These are phyloP conservation scores for Chlorencoelia australis DNA, from an alignment of 2,329 filamentous ascomycete genomes.

Conservation along the genomic window DNA sequence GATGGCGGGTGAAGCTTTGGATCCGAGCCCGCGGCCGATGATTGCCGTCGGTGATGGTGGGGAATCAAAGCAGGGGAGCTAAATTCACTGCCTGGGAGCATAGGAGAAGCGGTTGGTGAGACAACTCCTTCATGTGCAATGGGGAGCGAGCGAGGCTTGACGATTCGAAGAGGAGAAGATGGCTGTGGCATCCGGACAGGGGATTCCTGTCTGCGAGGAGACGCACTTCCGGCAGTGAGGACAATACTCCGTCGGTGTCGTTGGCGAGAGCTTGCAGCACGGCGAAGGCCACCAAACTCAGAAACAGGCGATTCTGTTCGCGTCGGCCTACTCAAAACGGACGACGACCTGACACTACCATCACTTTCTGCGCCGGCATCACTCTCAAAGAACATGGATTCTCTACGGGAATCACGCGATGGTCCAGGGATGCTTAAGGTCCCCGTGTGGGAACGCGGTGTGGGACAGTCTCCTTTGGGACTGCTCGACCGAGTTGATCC, in stretches of 20 bases:
- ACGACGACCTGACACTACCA: constrained; percentile 74
- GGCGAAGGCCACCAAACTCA: constrained; percentile 66
- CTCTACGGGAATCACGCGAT: constrained; percentile 57
- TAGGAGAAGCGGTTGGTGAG: constrained; percentile 84
- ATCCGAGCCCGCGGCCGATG: constrained; percentile 73
- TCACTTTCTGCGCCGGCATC: constrained; percentile 72
- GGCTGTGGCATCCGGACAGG: constrained; percentile 67
- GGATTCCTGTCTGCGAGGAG: constrained; percentile 78
- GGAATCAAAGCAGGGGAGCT: constrained; percentile 58
- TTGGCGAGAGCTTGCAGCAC: constrained; percentile 69
- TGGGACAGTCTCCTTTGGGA: constrained; percentile 72
- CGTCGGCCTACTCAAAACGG: constrained; percentile 57
- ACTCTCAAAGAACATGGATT: constrained; percentile 71
- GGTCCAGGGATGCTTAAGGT: constrained; percentile 42
- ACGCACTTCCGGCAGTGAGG: constrained; percentile 60
- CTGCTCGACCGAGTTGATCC: constrained; percentile 75
- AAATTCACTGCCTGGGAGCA: constrained; percentile 74
- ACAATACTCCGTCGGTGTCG: constrained; percentile 82
- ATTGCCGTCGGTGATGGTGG: constrained; percentile 76
- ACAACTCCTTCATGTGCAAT: constrained; percentile 54
- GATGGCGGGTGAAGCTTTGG: constrained; percentile 64
- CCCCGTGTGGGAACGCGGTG: constrained; percentile 72
- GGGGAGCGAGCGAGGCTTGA: constrained; percentile 61
- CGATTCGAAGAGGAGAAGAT: constrained; percentile 77
- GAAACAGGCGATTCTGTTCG: constrained; percentile 86